These are phyloP conservation scores for Ilex aquifolium DNA, from an alignment of 257 asterid species.

Conservation along the genomic window DNA sequence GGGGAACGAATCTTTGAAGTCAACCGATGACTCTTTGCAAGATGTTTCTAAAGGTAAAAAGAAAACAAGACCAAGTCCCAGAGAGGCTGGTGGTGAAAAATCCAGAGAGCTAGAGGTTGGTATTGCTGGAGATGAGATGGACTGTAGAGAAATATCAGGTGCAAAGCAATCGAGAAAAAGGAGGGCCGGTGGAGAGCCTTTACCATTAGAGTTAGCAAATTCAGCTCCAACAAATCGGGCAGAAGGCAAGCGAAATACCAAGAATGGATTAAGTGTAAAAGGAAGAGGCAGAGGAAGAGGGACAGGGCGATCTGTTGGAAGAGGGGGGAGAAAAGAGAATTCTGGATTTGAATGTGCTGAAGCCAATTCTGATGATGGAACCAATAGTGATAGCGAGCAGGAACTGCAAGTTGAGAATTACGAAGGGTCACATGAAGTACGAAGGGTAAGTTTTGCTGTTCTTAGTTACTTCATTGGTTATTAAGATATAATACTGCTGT, in stretches of 20 bases:
- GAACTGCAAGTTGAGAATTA: conserved; percentile 24
- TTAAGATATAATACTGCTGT: background rate
- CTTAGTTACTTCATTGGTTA: background rate
- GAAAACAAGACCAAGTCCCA: conserved; percentile 40
- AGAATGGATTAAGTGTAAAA: conserved; percentile 20
- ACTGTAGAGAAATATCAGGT: conserved; percentile 17
- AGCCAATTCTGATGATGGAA: conserved; percentile 29
- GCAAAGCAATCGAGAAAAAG: conserved; percentile 35
- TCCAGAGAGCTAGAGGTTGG: conserved; percentile 23
- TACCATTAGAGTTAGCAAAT: conserved; percentile 10
- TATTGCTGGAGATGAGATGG: conserved; percentile 20
- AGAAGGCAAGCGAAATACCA: conserved; percentile 15
- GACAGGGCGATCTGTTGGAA: conserved; percentile 23
- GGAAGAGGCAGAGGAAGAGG: conserved; percentile 31
- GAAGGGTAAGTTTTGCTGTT: conserved; percentile 50
- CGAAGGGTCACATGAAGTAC: conserved; percentile 39
- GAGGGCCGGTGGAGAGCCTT: conserved; percentile 20
- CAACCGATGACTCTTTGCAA: conserved; percentile 36
- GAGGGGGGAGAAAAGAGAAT: conserved; percentile 32
- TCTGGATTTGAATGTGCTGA: conserved; percentile 21
- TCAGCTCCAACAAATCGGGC: conserved; percentile 17
- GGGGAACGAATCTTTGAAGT: conserved; percentile 42
- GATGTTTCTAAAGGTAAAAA: conserved; percentile 35
- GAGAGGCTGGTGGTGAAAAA: conserved; percentile 21
- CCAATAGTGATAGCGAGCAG: conserved; percentile 28